Base-by-base conservation (phyloP, 1,139 yeast genomes). In the Debaryomyces subglobosus region DNA sequence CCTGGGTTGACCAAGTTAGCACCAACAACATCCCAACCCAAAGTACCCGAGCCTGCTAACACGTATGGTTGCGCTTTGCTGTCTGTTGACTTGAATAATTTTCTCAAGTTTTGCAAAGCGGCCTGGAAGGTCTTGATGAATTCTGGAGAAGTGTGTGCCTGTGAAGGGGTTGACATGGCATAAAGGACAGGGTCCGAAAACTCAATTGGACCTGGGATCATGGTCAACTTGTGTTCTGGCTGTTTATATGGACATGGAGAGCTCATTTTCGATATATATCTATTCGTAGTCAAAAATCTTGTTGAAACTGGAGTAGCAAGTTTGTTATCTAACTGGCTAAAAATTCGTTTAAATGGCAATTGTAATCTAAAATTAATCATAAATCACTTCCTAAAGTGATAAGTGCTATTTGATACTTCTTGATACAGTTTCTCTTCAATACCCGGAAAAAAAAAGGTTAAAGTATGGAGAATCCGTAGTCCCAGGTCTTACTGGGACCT, bases 191-290 rank as follows among this genome's bases (percentile, higher is more conserved):
- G 81, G 58, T 88, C 90, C 45, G 92, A 85, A 68, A 92, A 85
- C 68, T 89, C 95, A 65, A 92, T 88, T 52, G 98, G 97, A 43
- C 98, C 98, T 36, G 97, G 98, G 58, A 91, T 89, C 76, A 91
- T 74, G 58, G 91, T 78, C 66, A 82, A 72, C 58, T 78, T 78
- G 62, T 80, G 85, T 45, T 67, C 71, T 29, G 77, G 70, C 63
- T 78, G 82, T 52, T 74, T 71, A 60, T 67, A 74, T 33, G 70
- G 67, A 46, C 41, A 23, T 30, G 38, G 43, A 12, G 43, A 30
- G 18, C 36, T 24, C 46, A 44, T 44, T 34, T 34, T 42, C 39
- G 45, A 33, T 12, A 25, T 24, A 27, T 34, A 34, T 34, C 45
- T 42, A 18, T 23, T 23, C 32, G 32, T 33, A 18, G 6, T 42